Base-by-base conservation (phyloP, 305 asterid species). In the Striga hermonthica region DNA sequence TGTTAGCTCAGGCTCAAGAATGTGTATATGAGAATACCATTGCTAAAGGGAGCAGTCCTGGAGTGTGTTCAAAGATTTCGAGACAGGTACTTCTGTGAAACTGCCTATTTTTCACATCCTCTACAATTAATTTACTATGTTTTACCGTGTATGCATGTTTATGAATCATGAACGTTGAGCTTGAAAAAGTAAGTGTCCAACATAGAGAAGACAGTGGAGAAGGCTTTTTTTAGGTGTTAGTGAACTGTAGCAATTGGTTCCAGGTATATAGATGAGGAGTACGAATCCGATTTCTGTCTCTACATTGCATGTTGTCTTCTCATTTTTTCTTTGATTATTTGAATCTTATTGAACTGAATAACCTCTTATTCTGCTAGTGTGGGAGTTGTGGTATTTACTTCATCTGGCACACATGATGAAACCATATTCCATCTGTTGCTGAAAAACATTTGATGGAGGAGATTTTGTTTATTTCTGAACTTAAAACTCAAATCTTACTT, bases 1-100 rank as follows among this genome's bases (percentile, higher is more conserved):
- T 88, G 98, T 72, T 94, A 69, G 99, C 99, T 62, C 98, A 94
- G 81, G 99, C 99, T 9, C 99, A 94, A 77, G 99, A 94, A 72
- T 88, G 98, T 16, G 99, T 91, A 54, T 94, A 88, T 15, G 99
- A 94, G 86, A 94, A 86, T 71, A 86, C 97, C 56, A 91, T 91
- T 72, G 96, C 97, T 40, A 94, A 94, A 78, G 99, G 98, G 35
- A 94, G 94, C 79, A 91, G 95, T 65, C 91, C 88, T 69, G 98
- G 93, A 75, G 99, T 91, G 67, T 91, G 90, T 75, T 84, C 97
- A 7, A 94, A 94, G 81, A 91, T 94, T 57, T 91, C 99, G 16
- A 82, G 96, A 83, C 99, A 94, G 99, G 99, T 91, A 59, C 64
- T 64, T 68, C 35, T 59, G 16, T 67, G 67, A 67, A 67, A 68